Conservation (phyloP, 2,329 filamentous ascomycete species). For the Allantophomopsis lycopodina region DNA sequence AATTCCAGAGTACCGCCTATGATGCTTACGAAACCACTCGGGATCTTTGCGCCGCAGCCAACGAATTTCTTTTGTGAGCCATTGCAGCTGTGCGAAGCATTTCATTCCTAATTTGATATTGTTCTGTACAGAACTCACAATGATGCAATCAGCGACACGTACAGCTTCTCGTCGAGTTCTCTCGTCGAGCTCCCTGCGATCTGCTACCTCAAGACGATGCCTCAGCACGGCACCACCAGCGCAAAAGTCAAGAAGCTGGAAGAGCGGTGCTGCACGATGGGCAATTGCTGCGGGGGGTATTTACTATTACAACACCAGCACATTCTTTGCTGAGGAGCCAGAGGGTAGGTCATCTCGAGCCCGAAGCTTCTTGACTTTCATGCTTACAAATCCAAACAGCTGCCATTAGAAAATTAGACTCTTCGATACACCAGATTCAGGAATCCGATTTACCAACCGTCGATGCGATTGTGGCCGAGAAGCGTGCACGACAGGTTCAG, state of each 20-base stretch:
- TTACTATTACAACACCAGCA: conserved; percentile 91
- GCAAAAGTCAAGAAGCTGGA: conserved; percentile 67
- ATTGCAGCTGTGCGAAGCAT: too few relatives aligned
- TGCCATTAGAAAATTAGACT: conserved; percentile 19
- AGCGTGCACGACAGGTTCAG: conserved; percentile 26
- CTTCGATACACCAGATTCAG: conserved; percentile 17
- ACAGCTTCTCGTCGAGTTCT: conserved; percentile 11
- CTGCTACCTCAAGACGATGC: conserved; percentile 27
- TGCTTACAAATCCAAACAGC: conserved; percentile 10
- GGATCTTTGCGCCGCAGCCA: conserved; percentile 6
- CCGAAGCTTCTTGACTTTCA: background rate
- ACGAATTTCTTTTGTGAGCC: conserved; percentile 11
- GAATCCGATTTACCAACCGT: conserved; percentile 48
- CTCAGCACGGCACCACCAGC: conserved; percentile 41
- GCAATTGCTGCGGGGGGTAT: conserved; percentile 62
- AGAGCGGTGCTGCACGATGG: conserved; percentile 60
- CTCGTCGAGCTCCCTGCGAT: conserved; percentile 3
- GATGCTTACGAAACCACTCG: conserved; percentile 13
- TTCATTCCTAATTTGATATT: too few relatives aligned
- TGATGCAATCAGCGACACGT: conserved; percentile 15
- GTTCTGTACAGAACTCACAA: conserved; percentile 2
- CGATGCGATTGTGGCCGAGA: conserved; percentile 53
- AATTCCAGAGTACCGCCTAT: background rate
- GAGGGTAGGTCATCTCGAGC: conserved; percentile 39
- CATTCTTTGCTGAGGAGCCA: conserved; percentile 74